Conservation (phyloP, 129 eudicot genomes). For the Silybum marianum region DNA sequence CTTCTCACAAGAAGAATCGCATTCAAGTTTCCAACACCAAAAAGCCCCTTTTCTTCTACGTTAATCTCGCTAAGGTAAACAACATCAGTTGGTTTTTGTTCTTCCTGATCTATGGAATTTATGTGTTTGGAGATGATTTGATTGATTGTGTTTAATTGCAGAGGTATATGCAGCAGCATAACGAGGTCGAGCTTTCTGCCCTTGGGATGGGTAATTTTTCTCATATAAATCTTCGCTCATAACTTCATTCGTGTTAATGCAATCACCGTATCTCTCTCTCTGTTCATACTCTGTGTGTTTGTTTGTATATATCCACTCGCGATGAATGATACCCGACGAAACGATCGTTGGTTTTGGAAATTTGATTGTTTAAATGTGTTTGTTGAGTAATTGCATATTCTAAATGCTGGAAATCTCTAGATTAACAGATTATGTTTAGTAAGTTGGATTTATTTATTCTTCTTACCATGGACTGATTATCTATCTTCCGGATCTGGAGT, state of each 20-base stretch:
- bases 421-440: not conserved
- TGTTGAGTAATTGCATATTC: not conserved
- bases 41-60: slow-evolving; percentile 85
- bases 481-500: not conserved
- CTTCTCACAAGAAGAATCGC: slow-evolving; percentile 64
- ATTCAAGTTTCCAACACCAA: slow-evolving; percentile 87
- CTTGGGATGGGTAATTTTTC: slow-evolving; percentile 72
- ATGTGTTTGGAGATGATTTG: not conserved
- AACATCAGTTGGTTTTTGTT: not conserved
- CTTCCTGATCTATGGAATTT: not conserved
- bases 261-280: not conserved
- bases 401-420: not conserved
- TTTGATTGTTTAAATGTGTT: not conserved
- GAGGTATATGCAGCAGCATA: slow-evolving; percentile 89
- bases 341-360: not conserved
- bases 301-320: not conserved
- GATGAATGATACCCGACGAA: not conserved
- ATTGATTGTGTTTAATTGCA: slow-evolving; percentile 30
- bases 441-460: not conserved
- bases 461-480: not conserved
- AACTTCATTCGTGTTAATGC: slow-evolving; percentile 6
- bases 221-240: slow-evolving; percentile 7
- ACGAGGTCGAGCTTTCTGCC: slow-evolving; percentile 87
- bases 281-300: not conserved
- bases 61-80: slow-evolving; percentile 80